Evolutionary conservation across 306 rosid species (phyloP).

Genomic region (Lablab purpureus): DNA sequence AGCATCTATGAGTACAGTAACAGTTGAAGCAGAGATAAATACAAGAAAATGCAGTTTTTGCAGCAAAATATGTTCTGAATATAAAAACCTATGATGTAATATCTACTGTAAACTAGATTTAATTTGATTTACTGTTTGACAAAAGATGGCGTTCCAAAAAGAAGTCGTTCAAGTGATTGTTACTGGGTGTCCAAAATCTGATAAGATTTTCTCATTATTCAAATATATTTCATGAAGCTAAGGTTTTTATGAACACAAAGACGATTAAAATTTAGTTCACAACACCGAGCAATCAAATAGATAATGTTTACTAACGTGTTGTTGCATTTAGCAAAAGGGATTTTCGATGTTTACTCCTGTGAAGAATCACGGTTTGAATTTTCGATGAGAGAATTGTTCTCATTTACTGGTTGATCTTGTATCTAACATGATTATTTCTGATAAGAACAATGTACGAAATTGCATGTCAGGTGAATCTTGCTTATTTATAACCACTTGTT

Average conservation of each 20-base stretch:
- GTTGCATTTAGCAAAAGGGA: too few relatives aligned
- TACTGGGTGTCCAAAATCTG: background rate
- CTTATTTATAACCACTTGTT: too few relatives aligned
- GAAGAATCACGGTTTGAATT: too few relatives aligned
- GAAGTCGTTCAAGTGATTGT: background rate
- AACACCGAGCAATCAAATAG: background rate
- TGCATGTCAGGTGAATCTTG: too few relatives aligned
- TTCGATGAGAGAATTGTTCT: too few relatives aligned
- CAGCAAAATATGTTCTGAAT: constrained; percentile 6
- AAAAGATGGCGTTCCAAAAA: background rate
- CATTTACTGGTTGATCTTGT: too few relatives aligned
- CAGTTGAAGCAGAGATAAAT: background rate
- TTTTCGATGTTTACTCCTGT: too few relatives aligned
- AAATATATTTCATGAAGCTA: background rate
- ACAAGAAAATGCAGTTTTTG: background rate
- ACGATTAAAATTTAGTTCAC: background rate
- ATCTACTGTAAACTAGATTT: background rate
- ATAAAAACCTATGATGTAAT: background rate
- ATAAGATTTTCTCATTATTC: background rate
- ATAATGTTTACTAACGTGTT: background rate
- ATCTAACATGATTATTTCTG: too few relatives aligned
- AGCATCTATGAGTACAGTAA: background rate
- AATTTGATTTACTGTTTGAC: background rate
- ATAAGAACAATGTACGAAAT: too few relatives aligned
- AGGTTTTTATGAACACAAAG: background rate